Conservation (phyloP, 163 green algal genomes). For the Prototheca wickerhamii region DNA sequence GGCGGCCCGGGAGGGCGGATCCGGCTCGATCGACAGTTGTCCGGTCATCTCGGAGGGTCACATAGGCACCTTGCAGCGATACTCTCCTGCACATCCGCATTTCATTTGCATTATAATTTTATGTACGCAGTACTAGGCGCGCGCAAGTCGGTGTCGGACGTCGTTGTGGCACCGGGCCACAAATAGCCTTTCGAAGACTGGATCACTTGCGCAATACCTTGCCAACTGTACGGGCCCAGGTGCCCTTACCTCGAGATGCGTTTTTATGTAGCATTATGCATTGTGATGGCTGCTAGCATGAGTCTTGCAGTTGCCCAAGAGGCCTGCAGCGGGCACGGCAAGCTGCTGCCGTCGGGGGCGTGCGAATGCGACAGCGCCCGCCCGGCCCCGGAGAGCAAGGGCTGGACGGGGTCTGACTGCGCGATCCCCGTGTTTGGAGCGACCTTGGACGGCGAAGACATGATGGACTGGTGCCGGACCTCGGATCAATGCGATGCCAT, state of each 20-base stretch:
- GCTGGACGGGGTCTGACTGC: conserved; percentile 23
- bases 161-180: too few relatives aligned
- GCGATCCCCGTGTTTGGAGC: conserved; percentile 17
- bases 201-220: neutral
- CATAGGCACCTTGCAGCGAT: too few relatives aligned
- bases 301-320: neutral
- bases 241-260: neutral
- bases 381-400: conserved; percentile 10
- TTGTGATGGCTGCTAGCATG: neutral
- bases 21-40: too few relatives aligned
- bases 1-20: too few relatives aligned
- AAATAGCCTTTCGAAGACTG: too few relatives aligned
- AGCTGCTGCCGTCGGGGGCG: neutral
- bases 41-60: too few relatives aligned
- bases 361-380: conserved; percentile 28
- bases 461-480: conserved; percentile 21
- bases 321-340: conserved; percentile 9
- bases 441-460: conserved; percentile 14
- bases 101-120: too few relatives aligned
- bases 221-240: neutral
- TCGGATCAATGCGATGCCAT: conserved; percentile 25
- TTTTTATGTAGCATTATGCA: neutral
- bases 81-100: too few relatives aligned
- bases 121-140: too few relatives aligned
- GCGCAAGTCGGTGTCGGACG: too few relatives aligned